phyloP scores from a whole-genome alignment of 2,329 filamentous ascomycete species.

The Cladobotryum mycophilum region DNA sequence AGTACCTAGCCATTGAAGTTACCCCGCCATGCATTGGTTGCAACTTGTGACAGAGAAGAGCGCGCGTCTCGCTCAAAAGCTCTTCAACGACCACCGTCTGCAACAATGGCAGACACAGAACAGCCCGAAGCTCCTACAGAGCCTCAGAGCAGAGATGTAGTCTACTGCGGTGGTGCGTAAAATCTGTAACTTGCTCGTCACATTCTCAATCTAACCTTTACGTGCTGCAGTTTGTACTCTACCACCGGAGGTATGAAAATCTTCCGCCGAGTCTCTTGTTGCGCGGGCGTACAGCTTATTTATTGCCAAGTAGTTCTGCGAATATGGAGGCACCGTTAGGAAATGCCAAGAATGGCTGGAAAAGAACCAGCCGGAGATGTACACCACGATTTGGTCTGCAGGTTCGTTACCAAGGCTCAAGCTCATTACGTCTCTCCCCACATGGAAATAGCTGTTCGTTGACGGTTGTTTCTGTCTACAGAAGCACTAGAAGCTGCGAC shows the following conservation, averaged over 20 bases:
- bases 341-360: conserved; percentile 97
- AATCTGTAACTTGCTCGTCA: background rate
- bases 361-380: conserved; percentile 65
- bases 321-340: conserved; percentile 92
- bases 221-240: conserved; percentile 51
- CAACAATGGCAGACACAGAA: conserved; percentile 49
- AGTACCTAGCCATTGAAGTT: conserved; percentile 17
- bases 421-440: background rate
- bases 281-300: conserved; percentile 15
- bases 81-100: conserved; percentile 18
- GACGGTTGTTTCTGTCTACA: conserved; percentile 24
- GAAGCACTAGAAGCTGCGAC: conserved; percentile 80
- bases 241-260: conserved; percentile 52
- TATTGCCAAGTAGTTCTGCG: conserved; percentile 71
- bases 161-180: conserved; percentile 54
- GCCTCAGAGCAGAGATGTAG: conserved; percentile 45
- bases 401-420: conserved; percentile 45
- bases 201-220: background rate
- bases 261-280: background rate
- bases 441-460: background rate
- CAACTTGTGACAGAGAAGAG: conserved; percentile 8
- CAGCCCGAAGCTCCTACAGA: conserved; percentile 38
- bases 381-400: conserved; percentile 76
- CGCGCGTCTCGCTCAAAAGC: conserved; percentile 24
- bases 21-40: conserved; percentile 28